These are phyloP conservation scores for Fusarium buxicola DNA, from an alignment of 2,329 filamentous ascomycete genomes.

Conservation along the genomic window DNA sequence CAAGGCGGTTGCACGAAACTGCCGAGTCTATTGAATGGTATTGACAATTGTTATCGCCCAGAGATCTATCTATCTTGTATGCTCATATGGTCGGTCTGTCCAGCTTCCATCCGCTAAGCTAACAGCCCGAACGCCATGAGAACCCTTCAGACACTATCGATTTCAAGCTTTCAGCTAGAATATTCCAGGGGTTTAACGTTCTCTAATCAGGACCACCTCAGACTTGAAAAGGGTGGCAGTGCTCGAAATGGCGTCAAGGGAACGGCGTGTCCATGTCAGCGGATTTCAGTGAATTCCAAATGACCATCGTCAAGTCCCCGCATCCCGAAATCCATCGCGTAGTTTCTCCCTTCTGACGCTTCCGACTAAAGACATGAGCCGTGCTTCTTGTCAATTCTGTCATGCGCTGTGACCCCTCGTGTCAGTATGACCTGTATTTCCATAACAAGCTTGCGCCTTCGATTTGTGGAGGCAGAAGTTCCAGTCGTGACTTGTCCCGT, in stretches of 20 bases:
- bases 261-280: not conserved
- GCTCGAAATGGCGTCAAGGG: constrained; percentile 21
- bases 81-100: not conserved
- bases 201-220: not conserved
- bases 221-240: too few relatives aligned
- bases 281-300: constrained; percentile 11
- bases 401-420: constrained; percentile 9
- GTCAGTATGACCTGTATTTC: constrained; percentile 28
- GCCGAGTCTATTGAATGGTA: not conserved
- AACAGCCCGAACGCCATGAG: not conserved
- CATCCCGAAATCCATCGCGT: not conserved
- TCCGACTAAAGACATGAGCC: constrained; percentile 1
- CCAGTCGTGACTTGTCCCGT: constrained; percentile 7
- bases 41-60: too few relatives aligned
- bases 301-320: not conserved
- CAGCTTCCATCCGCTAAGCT: not conserved
- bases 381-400: not conserved
- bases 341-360: too few relatives aligned
- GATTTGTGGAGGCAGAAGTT: constrained; percentile 16
- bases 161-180: constrained; percentile 33
- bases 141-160: not conserved
- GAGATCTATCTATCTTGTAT: too few relatives aligned
- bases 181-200: constrained; percentile 20
- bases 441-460: constrained; percentile 34
- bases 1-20: not conserved